Evolutionary conservation across 257 asterid genomes (phyloP).

Genomic region (Primulina huaijiensis): DNA sequence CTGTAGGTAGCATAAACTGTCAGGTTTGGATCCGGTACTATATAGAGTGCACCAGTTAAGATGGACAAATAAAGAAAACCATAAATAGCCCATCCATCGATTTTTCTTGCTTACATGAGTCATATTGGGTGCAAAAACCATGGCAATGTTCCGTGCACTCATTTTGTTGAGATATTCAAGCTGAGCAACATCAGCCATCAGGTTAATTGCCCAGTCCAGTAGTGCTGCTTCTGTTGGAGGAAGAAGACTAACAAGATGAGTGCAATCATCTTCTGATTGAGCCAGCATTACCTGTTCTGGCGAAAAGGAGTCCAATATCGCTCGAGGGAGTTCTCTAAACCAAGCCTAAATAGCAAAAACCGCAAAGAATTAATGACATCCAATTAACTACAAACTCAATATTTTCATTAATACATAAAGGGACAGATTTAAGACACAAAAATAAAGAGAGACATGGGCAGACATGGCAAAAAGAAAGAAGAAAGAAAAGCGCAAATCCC

Average conservation of each 20-base stretch:
- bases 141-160: constrained; percentile 83
- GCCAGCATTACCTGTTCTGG: constrained; percentile 76
- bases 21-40: not conserved
- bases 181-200: constrained; percentile 95
- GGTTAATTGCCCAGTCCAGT: constrained; percentile 81
- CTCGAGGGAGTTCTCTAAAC: constrained; percentile 88
- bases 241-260: constrained; percentile 60
- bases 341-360: constrained; percentile 45
- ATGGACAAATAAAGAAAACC: not conserved
- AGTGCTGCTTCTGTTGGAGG: constrained; percentile 78
- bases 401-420: not conserved
- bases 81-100: not conserved
- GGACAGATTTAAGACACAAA: not conserved
- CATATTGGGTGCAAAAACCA: constrained; percentile 96
- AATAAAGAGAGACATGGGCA: not conserved
- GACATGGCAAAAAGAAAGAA: no score
- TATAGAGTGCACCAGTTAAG: not conserved
- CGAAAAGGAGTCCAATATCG: constrained; percentile 71
- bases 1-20: constrained; percentile 32
- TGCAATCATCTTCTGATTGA: constrained; percentile 68
- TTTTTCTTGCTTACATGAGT: constrained; percentile 55
- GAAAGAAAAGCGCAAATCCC: not conserved
- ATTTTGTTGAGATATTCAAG: constrained; percentile 68
- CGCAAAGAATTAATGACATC: not conserved
- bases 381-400: not conserved